Evolutionary conservation across 73 alveolate species (phyloP).

Genomic region (Stentor roeselii): DNA sequence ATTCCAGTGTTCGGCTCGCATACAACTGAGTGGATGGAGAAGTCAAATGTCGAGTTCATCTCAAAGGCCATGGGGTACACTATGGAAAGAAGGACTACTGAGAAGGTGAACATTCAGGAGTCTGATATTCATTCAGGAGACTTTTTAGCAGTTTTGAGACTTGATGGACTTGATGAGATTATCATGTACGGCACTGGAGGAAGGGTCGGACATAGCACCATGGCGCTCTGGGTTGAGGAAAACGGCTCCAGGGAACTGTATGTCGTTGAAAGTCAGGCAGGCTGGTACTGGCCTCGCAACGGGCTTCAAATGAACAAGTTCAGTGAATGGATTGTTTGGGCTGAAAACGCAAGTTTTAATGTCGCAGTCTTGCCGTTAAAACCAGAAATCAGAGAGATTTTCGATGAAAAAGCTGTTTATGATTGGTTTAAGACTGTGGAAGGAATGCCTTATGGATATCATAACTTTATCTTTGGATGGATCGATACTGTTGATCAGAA

Average conservation of each 20-base stretch:
- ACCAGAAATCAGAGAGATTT: slow-evolving; percentile 73
- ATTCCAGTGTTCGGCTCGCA: slow-evolving; percentile 57
- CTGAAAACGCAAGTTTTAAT: slow-evolving; percentile 91
- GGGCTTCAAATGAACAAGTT: slow-evolving; percentile 79
- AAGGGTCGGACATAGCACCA: slow-evolving; percentile 83
- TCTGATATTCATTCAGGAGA: slow-evolving; percentile 77
- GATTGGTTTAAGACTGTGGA: slow-evolving; percentile 76
- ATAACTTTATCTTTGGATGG: slow-evolving; percentile 90
- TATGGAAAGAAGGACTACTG: slow-evolving; percentile 63
- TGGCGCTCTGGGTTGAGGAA: slow-evolving; percentile 68
- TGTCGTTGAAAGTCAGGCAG: slow-evolving; percentile 91
- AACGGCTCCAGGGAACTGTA: slow-evolving; percentile 63
- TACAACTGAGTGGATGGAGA: slow-evolving; percentile 73
- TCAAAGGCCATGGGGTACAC: slow-evolving; percentile 67
- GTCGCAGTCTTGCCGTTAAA: slow-evolving; percentile 88
- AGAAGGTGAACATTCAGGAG: slow-evolving; percentile 59
- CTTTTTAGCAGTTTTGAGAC: slow-evolving; percentile 77
- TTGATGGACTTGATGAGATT: slow-evolving; percentile 90
- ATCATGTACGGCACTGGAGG: slow-evolving; percentile 94
- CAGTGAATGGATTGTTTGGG: slow-evolving; percentile 87
- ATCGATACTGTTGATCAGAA: slow-evolving; percentile 81
- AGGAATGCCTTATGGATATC: slow-evolving; percentile 89
- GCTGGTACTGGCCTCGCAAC: slow-evolving; percentile 92
- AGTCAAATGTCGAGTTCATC: slow-evolving; percentile 62
- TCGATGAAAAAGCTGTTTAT: slow-evolving; percentile 75